Evolutionary conservation across 306 rosid genomes (phyloP), one percentile per base, ranked within the genome.

Genomic region (Neltuma alba): DNA sequence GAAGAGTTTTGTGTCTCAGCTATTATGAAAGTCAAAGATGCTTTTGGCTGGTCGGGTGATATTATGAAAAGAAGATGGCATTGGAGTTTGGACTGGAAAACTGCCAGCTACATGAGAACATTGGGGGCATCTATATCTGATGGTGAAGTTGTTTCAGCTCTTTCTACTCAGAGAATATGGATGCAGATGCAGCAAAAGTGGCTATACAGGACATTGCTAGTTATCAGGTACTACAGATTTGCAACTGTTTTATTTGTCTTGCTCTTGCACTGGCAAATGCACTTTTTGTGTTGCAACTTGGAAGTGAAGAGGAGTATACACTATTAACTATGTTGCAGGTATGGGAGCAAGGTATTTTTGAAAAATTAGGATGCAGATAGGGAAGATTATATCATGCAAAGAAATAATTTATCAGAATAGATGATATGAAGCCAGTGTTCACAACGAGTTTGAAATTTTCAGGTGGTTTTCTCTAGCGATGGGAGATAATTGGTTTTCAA

Each of bases 401-500:
- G 40, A 36, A 64, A 16, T 64, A 7, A 33, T 37, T 20, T 37
- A 9, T 28, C 6, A 66, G 7, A 66, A 66, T 33, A 65, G 5
- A 65, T 34, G 36, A 65, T 66, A 37, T 66, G 25, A 66, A 37
- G 20, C 12, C 37, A 3, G 20, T 65, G 48, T 8, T 66, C 48
- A 66, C n/a, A n/a, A 11, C 9, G 25, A n/a, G 14, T 70, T 69
- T n/a, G 52, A 71, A 85, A 84, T 1, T 28, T 48, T 36, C 69
- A 92, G 99, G 99, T 92, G 72, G 99, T 92, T 80, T 81, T 91
- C 88, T 87, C 94, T 6, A 60, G 78, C 1, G 89, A 89, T 66
- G 97, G 93, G 47, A 79, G 79, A 83, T 94, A 62, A 83, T 92
- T 41, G 99, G 97, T 76, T 92, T 92, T 86, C 97, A 94, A 83